Conservation (phyloP, 305 asterid species). For the Fraxinus xanthoxyloides region DNA sequence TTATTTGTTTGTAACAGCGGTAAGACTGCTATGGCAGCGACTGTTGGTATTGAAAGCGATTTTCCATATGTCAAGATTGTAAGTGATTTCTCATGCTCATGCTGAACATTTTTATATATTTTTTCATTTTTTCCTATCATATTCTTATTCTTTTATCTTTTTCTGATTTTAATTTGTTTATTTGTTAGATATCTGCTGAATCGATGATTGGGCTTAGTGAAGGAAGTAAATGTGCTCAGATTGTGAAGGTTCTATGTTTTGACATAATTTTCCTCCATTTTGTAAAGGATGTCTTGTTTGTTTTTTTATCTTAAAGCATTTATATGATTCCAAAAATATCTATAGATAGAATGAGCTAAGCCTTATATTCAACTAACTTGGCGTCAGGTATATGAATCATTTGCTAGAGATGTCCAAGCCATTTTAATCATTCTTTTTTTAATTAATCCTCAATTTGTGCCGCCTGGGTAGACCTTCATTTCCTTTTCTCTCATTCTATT, state of each 20-base stretch:
- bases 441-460: too few relatives aligned
- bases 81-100: slow-evolving; percentile 35
- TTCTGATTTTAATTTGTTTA: neutral
- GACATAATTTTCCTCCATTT: neutral
- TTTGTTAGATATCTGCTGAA: slow-evolving; percentile 83
- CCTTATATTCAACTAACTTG: neutral
- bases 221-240: slow-evolving; percentile 89
- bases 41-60: slow-evolving; percentile 86
- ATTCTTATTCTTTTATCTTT: slow-evolving; percentile 11
- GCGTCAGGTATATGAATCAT: neutral
- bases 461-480: neutral
- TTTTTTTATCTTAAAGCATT: neutral
- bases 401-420: neutral
- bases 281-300: slow-evolving; percentile 15
- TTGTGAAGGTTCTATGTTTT: slow-evolving; percentile 62
- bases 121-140: slow-evolving; percentile 1
- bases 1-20: slow-evolving; percentile 62
- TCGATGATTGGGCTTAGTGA: slow-evolving; percentile 95
- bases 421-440: too few relatives aligned
- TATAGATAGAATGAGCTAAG: neutral
- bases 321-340: neutral
- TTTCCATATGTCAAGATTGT: slow-evolving; percentile 96
- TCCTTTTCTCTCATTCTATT: neutral
- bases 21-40: slow-evolving; percentile 96
- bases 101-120: neutral